These are phyloP conservation scores for Aspergillus sparsus DNA, from an alignment of 495 filamentous ascomycete genomes.

Conservation along the genomic window DNA sequence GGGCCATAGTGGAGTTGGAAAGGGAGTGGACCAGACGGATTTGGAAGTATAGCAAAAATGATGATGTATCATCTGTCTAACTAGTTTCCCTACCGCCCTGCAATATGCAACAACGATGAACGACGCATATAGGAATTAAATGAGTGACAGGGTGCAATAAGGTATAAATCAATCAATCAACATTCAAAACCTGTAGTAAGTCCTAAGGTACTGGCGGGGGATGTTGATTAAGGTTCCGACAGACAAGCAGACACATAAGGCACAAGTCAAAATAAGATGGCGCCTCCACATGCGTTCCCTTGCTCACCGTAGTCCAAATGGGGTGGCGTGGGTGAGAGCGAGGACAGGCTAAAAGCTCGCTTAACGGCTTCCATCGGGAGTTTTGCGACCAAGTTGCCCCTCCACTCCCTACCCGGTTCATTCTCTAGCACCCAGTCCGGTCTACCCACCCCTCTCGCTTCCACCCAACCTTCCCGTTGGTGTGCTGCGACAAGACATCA, in stretches of 20 bases:
- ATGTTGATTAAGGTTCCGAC: background rate
- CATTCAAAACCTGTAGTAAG: too few species aligned
- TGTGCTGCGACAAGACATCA: conserved; percentile 10
- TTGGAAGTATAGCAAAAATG: too few species aligned
- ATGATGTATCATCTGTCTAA: too few species aligned
- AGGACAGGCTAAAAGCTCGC: conserved; percentile 24
- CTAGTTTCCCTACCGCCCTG: too few species aligned
- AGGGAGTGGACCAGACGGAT: too few species aligned
- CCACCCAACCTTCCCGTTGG: conserved; percentile 35
- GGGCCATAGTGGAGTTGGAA: too few species aligned
- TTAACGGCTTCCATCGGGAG: conserved; percentile 19
- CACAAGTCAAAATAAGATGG: conserved; percentile 17
- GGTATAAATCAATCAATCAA: background rate
- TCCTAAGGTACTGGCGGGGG: background rate
- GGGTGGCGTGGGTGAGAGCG: conserved; percentile 40
- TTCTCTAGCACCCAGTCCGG: conserved; percentile 42
- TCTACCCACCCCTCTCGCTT: conserved; percentile 33
- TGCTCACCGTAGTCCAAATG: conserved; percentile 30
- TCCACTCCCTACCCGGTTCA: conserved; percentile 29
- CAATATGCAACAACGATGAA: too few species aligned
- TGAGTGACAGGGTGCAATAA: too few species aligned
- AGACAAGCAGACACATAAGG: background rate
- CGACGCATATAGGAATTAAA: too few species aligned
- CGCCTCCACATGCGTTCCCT: conserved; percentile 15
- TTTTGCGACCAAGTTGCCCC: conserved; percentile 21